Percentiles rank a stretch among this genome's conserved stretches.
Conservation (phyloP, 352 stramenopile species). For the Globisporangium barbulae region DNA sequence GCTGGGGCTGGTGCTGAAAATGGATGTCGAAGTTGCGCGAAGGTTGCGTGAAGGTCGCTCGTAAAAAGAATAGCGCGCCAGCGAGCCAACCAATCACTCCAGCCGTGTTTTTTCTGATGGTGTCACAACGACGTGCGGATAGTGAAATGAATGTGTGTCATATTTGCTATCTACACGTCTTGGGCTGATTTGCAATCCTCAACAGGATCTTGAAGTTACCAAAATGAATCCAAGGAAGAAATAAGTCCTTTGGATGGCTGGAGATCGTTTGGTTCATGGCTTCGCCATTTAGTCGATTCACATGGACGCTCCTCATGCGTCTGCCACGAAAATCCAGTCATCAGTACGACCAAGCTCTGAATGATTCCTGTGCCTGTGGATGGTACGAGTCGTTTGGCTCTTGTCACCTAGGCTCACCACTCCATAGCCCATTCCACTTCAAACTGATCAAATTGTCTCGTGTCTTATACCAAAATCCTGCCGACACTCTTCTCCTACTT, state of each 20-base stretch:
- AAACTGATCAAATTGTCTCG: neutral
- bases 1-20: neutral
- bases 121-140: neutral
- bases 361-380: too few species aligned
- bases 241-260: too few species aligned
- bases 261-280: neutral
- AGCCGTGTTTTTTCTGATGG: neutral
- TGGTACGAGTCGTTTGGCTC: neutral
- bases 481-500: neutral
- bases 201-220: constrained; percentile 1
- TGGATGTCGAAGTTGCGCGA: constrained; percentile 6
- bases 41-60: constrained; percentile 16
- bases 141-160: neutral
- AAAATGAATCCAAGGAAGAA: neutral
- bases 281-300: neutral
- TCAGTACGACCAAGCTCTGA: too few species aligned
- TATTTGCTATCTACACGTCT: neutral
- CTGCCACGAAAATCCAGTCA: too few species aligned
- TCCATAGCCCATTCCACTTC: neutral
- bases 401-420: neutral
- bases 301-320: too few species aligned
- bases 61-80: neutral
- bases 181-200: neutral
- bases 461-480: constrained; percentile 6
- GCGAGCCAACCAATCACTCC: constrained; percentile 22